Base-by-base conservation (phyloP, 306 rosid species). In the Quercus agrifolia region DNA sequence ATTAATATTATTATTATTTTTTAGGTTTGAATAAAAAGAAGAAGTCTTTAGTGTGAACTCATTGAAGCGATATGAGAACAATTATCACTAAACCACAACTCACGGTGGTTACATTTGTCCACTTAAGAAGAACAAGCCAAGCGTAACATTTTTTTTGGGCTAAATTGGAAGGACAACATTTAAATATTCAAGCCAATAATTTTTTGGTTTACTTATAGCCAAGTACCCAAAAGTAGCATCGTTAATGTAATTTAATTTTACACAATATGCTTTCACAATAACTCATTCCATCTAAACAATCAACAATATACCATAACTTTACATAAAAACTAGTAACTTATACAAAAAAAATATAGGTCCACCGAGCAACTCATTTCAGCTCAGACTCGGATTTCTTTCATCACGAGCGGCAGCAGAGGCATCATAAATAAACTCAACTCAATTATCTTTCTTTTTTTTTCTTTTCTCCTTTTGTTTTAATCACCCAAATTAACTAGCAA, bases 361-460 rank as follows among this genome's bases (percentile, higher is more conserved):
- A 31, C 51, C 35, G 25, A 19, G 49, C 70, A 79, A 78, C 79
- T 59, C 86, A 77, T 84, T 91, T 76, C 95, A 73, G 94, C 91
- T 82, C 84, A 74, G 90, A 74, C 58, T 72, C 82, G 61, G 78
- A 18, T 77, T 63, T 77, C 38, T 70, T 80, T 77, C 77, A 77
- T 79, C 91, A 21, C 30, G 72, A 89, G 90, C 94, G 94, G 97
- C 89, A 83, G 79, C 84, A 46, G 82, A 81, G 58, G 79, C 85
- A 76, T 59, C 74, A 75, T 83, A 84, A 71, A 72, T 64, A 81
- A 85, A 71, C 25, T 49, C 75, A 64, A 31, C 70, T 55, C 19
- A 64, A 63, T 28, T 79, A 23, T 70, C 64, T 70, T 14, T 70
- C 15, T 59, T 23, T 55, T 52, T 58, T 7, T 2, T 35, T 57